phyloP scores from a whole-genome alignment of 345 rosid genomes.

The Aquilaria malaccensis region DNA sequence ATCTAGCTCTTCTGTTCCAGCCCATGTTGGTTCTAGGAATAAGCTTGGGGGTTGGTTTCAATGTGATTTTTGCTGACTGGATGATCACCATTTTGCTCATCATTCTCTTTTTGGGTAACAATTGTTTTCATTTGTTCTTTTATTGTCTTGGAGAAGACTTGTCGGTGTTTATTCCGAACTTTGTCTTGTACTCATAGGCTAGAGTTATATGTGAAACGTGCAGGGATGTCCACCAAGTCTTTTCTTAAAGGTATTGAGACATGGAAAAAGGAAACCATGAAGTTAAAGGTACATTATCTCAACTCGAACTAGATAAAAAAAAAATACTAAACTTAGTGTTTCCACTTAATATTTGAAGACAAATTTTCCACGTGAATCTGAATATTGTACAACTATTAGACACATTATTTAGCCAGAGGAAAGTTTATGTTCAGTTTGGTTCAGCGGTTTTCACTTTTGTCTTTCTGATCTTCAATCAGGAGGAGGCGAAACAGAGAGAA shows the following conservation, averaged over 20 bases:
- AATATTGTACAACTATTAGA: too few species aligned
- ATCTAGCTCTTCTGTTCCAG: conserved; percentile 43
- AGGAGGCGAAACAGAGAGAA: conserved; percentile 20
- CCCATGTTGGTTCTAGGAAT: conserved; percentile 46
- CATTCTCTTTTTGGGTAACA: conserved; percentile 28
- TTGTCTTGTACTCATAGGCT: not conserved
- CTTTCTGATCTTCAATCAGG: conserved; percentile 17
- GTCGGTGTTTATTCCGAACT: not conserved
- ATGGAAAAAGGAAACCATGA: conserved; percentile 43
- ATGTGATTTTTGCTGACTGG: conserved; percentile 46
- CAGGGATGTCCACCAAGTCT: conserved; percentile 39
- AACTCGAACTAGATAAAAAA: not conserved
- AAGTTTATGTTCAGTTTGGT: too few species aligned
- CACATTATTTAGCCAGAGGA: too few species aligned
- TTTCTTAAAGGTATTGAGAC: conserved; percentile 45
- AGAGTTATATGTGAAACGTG: not conserved
- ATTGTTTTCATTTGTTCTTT: not conserved
- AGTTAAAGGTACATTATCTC: conserved; percentile 19
- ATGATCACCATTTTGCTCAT: conserved; percentile 45
- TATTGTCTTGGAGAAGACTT: not conserved
- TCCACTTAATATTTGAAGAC: too few species aligned
- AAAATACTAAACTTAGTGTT: too few species aligned
- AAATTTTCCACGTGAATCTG: too few species aligned
- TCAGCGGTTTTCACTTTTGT: not conserved
- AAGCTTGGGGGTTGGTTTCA: conserved; percentile 39